A percentile compares a stretch with the other conserved stretches of the same genome.
Conservation (phyloP, 108 stramenopile species). For the Fragilaria radians region DNA sequence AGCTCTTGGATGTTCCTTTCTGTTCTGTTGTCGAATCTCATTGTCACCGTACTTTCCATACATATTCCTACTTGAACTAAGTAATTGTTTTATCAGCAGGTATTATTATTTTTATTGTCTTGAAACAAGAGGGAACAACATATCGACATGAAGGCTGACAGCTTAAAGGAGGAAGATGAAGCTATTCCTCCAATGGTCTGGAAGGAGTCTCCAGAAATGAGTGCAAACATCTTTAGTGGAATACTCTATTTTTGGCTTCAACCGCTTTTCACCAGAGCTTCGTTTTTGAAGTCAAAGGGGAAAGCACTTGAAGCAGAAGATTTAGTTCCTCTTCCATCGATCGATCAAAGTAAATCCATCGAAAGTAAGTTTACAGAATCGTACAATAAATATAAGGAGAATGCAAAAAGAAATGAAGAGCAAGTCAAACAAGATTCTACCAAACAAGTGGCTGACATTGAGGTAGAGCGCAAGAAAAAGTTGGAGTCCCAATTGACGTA, state of each 20-base stretch:
- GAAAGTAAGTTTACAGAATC: slow-evolving; percentile 43
- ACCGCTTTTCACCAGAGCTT: slow-evolving; percentile 58
- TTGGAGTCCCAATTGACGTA: slow-evolving; percentile 12
- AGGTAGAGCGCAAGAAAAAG: not conserved
- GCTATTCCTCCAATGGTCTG: not conserved
- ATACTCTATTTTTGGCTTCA: slow-evolving; percentile 53
- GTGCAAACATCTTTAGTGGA: slow-evolving; percentile 33
- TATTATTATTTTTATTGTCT: too few relatives aligned
- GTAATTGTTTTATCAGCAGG: too few relatives aligned
- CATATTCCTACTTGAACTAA: too few relatives aligned
- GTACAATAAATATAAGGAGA: slow-evolving; percentile 27
- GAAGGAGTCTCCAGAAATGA: slow-evolving; percentile 32
- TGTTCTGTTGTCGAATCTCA: too few relatives aligned
- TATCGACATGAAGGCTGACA: not conserved
- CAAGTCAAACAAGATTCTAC: not conserved
- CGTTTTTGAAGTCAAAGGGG: slow-evolving; percentile 22
- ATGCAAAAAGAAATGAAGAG: slow-evolving; percentile 12
- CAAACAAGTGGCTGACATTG: slow-evolving; percentile 7
- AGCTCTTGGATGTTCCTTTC: too few relatives aligned
- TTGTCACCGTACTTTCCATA: too few relatives aligned
- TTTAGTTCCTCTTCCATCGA: slow-evolving; percentile 41
- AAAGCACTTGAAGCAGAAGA: slow-evolving; percentile 49
- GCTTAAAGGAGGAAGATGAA: not conserved
- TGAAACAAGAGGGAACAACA: not conserved
- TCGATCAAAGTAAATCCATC: slow-evolving; percentile 36